Evolutionary conservation across 176 grass and related monocot genomes (phyloP).

Genomic region (Avena sativa): DNA sequence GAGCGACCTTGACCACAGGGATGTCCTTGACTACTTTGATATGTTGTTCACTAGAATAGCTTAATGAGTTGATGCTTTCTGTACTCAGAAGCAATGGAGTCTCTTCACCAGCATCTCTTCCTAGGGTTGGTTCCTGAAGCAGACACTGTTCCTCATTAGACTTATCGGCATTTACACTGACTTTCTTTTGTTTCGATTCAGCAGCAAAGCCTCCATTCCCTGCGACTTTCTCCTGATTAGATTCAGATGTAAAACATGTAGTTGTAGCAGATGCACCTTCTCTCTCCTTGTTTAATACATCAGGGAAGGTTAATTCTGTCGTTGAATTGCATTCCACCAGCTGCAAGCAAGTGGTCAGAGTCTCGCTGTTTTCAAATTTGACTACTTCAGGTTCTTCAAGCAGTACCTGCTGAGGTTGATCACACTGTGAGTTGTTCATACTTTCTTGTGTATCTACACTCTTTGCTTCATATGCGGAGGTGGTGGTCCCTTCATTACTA

Average conservation of each 20-base stretch:
- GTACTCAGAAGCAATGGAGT: conserved; percentile 37
- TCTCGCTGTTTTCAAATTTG: conserved; percentile 45
- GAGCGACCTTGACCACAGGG: not conserved
- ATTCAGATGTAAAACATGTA: conserved; percentile 30
- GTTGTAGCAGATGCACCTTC: not conserved
- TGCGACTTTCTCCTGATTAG: conserved; percentile 19
- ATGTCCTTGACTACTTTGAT: conserved; percentile 31
- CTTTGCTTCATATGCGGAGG: conserved; percentile 21
- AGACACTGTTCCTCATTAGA: conserved; percentile 29
- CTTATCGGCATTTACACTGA: not conserved
- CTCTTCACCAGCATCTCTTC: conserved; percentile 37
- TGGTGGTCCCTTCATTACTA: conserved; percentile 30
- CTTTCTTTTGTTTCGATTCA: conserved; percentile 18
- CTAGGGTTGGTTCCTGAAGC: conserved; percentile 20
- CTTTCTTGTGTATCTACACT: conserved; percentile 29
- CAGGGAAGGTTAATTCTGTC: not conserved
- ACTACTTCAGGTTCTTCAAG: conserved; percentile 32
- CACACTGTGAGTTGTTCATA: conserved; percentile 22
- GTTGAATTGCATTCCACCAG: conserved; percentile 19
- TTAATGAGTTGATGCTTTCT: conserved; percentile 9
- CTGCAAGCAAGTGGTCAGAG: conserved; percentile 28
- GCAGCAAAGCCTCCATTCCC: not conserved
- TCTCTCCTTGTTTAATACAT: conserved; percentile 37
- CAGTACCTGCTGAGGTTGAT: conserved; percentile 20
- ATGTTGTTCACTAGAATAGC: conserved; percentile 30